Evolutionary conservation across 345 rosid genomes (phyloP).

Genomic region (Ceriops zippeliana): DNA sequence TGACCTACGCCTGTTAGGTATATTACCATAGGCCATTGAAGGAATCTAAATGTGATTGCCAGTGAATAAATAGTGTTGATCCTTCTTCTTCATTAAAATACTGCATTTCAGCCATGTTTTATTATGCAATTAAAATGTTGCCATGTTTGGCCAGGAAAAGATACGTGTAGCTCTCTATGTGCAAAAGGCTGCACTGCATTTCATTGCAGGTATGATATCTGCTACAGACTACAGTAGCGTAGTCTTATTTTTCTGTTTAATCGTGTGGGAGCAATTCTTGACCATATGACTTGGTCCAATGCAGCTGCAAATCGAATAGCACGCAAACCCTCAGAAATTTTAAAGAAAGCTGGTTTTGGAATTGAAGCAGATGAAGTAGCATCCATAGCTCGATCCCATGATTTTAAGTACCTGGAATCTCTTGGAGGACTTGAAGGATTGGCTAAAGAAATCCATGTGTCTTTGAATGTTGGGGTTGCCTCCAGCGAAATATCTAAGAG

Average conservation of each 20-base stretch:
- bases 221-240: not conserved
- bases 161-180: constrained; percentile 51
- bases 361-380: constrained; percentile 42
- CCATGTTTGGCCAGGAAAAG: constrained; percentile 40
- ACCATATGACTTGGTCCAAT: not conserved
- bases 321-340: constrained; percentile 32
- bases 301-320: constrained; percentile 40
- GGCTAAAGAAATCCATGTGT: constrained; percentile 31
- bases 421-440: constrained; percentile 44
- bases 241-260: not conserved
- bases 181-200: constrained; percentile 51
- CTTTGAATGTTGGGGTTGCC: constrained; percentile 42
- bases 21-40: too few relatives aligned
- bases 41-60: too few relatives aligned
- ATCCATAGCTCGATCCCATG: constrained; percentile 33
- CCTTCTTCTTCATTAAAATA: too few relatives aligned
- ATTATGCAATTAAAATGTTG: not conserved
- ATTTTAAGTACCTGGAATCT: constrained; percentile 23
- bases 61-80: too few relatives aligned
- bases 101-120: too few relatives aligned
- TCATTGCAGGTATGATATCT: constrained; percentile 39
- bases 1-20: too few relatives aligned
- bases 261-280: not conserved
- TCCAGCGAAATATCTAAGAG: constrained; percentile 46
- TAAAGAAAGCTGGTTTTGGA: constrained; percentile 36